These are phyloP conservation scores for Calocybe gangraenosa DNA, from an alignment of 768 basidiomycete genomes.

Conservation along the genomic window DNA sequence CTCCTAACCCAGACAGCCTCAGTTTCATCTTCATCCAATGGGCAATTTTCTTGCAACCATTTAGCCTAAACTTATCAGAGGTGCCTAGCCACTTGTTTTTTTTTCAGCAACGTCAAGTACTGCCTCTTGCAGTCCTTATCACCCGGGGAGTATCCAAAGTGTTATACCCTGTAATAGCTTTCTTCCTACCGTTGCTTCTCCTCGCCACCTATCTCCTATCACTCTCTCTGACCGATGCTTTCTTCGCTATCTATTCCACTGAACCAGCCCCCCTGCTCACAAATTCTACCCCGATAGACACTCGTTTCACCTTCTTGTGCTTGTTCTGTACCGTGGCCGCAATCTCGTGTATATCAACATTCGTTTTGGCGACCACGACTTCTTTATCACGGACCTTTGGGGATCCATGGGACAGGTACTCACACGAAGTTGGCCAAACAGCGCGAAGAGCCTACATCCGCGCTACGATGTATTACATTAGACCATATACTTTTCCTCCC, in stretches of 20 bases:
- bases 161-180: constrained; percentile 34
- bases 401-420: constrained; percentile 47
- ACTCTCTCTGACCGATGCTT: constrained; percentile 39
- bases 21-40: constrained; percentile 39
- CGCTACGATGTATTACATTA: constrained; percentile 30
- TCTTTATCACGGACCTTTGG: constrained; percentile 2
- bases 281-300: constrained; percentile 41
- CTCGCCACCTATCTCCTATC: constrained; percentile 42
- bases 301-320: constrained; percentile 37
- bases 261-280: not conserved
- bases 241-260: no score
- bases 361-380: constrained; percentile 25
- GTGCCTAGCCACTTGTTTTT: constrained; percentile 43
- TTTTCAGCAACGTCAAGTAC: constrained; percentile 27
- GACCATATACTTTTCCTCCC: constrained; percentile 41
- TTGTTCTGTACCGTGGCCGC: constrained; percentile 30
- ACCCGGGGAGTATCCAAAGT: constrained; percentile 31
- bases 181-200: constrained; percentile 47
- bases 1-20: constrained; percentile 34
- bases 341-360: constrained; percentile 29
- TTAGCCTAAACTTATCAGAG: constrained; percentile 43
- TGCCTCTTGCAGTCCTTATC: constrained; percentile 45
- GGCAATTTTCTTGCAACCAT: constrained; percentile 34
- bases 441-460: constrained; percentile 39
- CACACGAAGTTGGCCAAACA: constrained; percentile 33